Evolutionary conservation across 345 rosid species (phyloP), one percentile per base, ranked within the genome.

Genomic region (Salix exigua): DNA sequence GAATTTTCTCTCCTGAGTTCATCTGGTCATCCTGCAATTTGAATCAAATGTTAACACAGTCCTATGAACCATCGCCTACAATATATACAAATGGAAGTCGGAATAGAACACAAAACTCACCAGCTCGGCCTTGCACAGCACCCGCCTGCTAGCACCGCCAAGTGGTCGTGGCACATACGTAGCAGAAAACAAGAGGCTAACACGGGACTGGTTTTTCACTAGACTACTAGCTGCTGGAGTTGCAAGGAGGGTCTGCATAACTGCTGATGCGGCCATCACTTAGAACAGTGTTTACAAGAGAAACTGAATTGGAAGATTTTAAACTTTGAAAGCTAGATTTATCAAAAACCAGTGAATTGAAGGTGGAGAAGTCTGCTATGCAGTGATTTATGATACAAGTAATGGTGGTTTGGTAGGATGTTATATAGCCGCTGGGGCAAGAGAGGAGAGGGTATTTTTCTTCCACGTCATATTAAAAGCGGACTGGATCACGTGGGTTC

Each of bases 61-160:
- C 51, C 35, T 26, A 12, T 4, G 16, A 4, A 26, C 30, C 16
- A n/a, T 62, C 6, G 9, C 31, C 35, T 12, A 46, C 4, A 14
- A 72, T 37, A 35, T 48, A 61, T 48, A 26, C 58, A 63, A 55
- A 10, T 11, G 14, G 6, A 64, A 72, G 53, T 44, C 50, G 46
- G 67, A 35, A 31, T 74, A 18, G 55, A 5, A 6, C 11, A 16
- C 46, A 40, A 28, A 74, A 48, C 35, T 30, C 2, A 69, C 73
- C 76, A 85, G 92, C 88, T 84, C 78, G 6, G 88, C 75, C 86
- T 70, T 82, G 85, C 89, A 89, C 33, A 82, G 77, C 30, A 91
- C 88, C 2, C 75, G 71, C 31, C 75, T 31, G 1, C 81, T 63
- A 5, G 25, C 80, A 65, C 55, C 79, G 73, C 84, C 88, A 50